Evolutionary conservation across 768 basidiomycete genomes (phyloP).

Genomic region (Kwoniella botswanensis): DNA sequence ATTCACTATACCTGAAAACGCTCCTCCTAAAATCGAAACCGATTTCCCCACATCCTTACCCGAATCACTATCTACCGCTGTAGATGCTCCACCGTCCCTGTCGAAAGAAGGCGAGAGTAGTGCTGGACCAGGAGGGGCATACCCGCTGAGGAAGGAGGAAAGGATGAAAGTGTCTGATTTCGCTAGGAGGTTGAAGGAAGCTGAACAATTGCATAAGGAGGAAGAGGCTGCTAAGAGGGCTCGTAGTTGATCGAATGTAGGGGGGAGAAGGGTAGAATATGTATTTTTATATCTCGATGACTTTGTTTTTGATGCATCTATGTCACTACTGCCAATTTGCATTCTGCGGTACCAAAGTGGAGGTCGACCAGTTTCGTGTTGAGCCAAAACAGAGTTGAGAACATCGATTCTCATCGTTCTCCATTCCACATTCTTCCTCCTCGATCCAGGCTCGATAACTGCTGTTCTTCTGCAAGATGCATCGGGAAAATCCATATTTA

Average conservation of each 20-base stretch:
- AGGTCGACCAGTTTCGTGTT: conserved; percentile 20
- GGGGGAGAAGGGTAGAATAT: neutral
- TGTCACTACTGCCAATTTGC: neutral
- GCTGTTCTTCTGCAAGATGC: conserved; percentile 37
- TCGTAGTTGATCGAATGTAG: neutral
- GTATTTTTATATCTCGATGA: conserved; percentile 5
- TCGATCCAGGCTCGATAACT: too few relatives aligned
- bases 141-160: conserved; percentile 38
- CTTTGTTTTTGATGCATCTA: neutral
- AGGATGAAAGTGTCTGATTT: conserved; percentile 52
- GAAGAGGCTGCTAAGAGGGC: conserved; percentile 40
- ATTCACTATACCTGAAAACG: conserved; percentile 1
- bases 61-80: conserved; percentile 20
- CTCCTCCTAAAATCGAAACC: conserved; percentile 14
- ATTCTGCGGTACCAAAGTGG: conserved; percentile 6
- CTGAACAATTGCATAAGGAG: conserved; percentile 51
- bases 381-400: neutral
- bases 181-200: conserved; percentile 51
- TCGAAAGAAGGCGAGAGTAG: conserved; percentile 19
- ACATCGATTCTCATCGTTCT: neutral
- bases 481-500: conserved; percentile 63
- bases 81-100: conserved; percentile 22
- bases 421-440: neutral
- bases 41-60: conserved; percentile 15
- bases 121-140: conserved; percentile 30